Conservation (phyloP, 2,329 filamentous ascomycete genomes). For the Xylariaceae sp. region DNA sequence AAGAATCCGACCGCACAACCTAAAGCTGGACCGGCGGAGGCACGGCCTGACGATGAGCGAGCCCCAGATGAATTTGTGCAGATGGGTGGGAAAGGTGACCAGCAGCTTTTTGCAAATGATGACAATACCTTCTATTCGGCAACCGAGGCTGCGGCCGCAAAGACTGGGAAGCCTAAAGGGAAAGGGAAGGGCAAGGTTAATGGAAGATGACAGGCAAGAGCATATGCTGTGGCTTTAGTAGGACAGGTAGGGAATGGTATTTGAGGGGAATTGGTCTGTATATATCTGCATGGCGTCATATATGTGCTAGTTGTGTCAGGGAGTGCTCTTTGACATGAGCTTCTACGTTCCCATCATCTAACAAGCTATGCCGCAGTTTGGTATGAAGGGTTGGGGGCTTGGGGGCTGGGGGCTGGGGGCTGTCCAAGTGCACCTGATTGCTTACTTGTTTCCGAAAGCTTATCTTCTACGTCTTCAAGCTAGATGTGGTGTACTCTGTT, state of each 20-base stretch:
- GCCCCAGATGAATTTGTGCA: slow-evolving; percentile 79
- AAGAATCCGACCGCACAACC: slow-evolving; percentile 67
- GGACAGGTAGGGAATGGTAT: background rate
- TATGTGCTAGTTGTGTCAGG: background rate
- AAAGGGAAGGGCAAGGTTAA: slow-evolving; percentile 37
- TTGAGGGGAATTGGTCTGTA: slow-evolving; percentile 14
- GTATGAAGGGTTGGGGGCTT: background rate
- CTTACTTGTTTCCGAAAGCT: background rate
- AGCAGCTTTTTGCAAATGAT: slow-evolving; percentile 75
- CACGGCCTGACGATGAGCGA: slow-evolving; percentile 70
- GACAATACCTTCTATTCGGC: slow-evolving; percentile 57
- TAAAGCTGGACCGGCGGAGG: slow-evolving; percentile 59
- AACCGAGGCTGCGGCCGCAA: slow-evolving; percentile 45
- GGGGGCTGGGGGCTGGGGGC: too few relatives aligned
- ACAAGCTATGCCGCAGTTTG: background rate
- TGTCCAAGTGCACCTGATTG: background rate
- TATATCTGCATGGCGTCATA: slow-evolving; percentile 19
- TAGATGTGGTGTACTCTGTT: slow-evolving; percentile 4
- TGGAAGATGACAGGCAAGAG: slow-evolving; percentile 19
- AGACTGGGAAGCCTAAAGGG: slow-evolving; percentile 36
- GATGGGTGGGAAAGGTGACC: slow-evolving; percentile 86
- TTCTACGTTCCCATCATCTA: background rate
- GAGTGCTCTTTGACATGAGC: background rate
- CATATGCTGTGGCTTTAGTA: background rate
- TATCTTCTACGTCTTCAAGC: background rate